Conservation (phyloP, 192 early-diverging fungal genomes). For the Dissophora globulifera region DNA sequence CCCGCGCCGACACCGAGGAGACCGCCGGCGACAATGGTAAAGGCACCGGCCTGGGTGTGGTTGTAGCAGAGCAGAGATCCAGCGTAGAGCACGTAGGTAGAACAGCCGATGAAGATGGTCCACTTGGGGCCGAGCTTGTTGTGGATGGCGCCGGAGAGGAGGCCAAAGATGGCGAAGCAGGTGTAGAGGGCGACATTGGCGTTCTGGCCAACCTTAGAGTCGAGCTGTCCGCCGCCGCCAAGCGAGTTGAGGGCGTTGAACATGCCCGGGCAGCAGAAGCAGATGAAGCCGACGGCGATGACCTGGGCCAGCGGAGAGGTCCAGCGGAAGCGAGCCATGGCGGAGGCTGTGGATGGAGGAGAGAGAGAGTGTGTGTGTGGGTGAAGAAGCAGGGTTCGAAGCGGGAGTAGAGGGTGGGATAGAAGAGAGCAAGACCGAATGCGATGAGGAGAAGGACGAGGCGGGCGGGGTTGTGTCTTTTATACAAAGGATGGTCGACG, state of each 20-base stretch:
- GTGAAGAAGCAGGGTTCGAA: background rate
- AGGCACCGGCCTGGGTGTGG: constrained; percentile 61
- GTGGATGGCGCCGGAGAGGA: constrained; percentile 77
- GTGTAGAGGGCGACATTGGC: constrained; percentile 80
- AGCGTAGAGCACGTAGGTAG: constrained; percentile 80
- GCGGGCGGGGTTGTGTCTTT: background rate
- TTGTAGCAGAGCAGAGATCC: constrained; percentile 77
- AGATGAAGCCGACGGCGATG: constrained; percentile 74
- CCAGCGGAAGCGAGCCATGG: constrained; percentile 50
- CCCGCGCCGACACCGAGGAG: constrained; percentile 85
- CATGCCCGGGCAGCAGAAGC: constrained; percentile 83
- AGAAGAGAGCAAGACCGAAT: background rate
- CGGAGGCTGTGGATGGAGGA: constrained; percentile 6
- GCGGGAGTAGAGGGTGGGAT: background rate
- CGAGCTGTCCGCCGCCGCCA: constrained; percentile 72
- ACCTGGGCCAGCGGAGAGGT: constrained; percentile 75
- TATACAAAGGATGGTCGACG: too few species aligned
- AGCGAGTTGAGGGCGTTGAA: constrained; percentile 71
- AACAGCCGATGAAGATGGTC: constrained; percentile 72
- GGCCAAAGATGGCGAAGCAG: constrained; percentile 79
- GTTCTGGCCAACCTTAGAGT: constrained; percentile 69
- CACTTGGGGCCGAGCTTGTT: constrained; percentile 79
- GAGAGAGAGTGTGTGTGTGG: background rate
- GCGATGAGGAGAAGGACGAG: background rate
- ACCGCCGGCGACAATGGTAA: constrained; percentile 79